phyloP scores from a whole-genome alignment of 768 basidiomycete species.

The Amanita polypyramis region DNA sequence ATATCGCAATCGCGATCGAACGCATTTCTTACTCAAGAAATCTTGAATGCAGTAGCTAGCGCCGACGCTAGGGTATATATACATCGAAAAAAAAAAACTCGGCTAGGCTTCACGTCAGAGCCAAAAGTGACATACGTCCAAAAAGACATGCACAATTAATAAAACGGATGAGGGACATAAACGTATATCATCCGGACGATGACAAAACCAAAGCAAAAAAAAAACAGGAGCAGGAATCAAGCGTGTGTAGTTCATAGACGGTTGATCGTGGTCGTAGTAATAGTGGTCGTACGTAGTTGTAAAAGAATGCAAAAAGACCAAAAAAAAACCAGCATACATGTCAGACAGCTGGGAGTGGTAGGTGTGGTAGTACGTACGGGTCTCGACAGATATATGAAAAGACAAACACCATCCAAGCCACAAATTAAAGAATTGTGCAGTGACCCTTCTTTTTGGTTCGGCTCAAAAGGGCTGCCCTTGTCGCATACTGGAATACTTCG shows the following conservation, averaged over 20 bases:
- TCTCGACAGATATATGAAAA: background rate
- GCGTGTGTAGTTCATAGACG: background rate
- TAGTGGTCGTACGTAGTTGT: too few relatives aligned
- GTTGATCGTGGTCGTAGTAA: background rate
- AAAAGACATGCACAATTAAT: too few relatives aligned
- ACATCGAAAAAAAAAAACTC: too few relatives aligned
- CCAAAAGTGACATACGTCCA: too few relatives aligned
- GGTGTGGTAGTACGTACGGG: background rate
- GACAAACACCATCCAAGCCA: background rate
- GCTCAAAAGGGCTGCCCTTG: constrained; percentile 78
- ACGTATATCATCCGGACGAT: too few relatives aligned
- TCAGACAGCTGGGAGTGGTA: background rate
- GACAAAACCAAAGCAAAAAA: background rate
- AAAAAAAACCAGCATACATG: background rate
- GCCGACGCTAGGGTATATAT: too few relatives aligned
- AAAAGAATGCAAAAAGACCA: background rate
- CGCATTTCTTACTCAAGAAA: too few relatives aligned
- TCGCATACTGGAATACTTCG: constrained; percentile 98
- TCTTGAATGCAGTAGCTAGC: too few relatives aligned
- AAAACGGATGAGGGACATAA: too few relatives aligned
- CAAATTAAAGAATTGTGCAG: constrained; percentile 21
- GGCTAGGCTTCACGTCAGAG: too few relatives aligned
- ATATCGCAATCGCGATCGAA: too few relatives aligned
- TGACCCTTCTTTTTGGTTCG: constrained; percentile 37
- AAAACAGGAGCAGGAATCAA: background rate